These are phyloP conservation scores for Colletotrichum sp. DNA, from an alignment of 2,329 filamentous ascomycete genomes.

Conservation along the genomic window DNA sequence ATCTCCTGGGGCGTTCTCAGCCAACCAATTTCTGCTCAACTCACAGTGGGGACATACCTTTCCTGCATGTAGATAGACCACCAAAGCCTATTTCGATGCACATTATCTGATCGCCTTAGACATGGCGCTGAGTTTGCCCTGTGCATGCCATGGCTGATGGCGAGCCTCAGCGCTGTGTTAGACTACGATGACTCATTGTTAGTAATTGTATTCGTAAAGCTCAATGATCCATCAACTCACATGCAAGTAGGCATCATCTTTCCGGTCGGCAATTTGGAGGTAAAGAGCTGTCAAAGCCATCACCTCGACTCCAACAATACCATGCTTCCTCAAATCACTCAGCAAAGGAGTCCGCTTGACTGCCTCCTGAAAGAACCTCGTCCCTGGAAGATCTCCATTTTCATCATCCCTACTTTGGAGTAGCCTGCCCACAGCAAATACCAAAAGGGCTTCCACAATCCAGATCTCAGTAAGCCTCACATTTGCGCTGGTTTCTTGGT, in stretches of 20 bases:
- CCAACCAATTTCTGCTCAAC: neutral
- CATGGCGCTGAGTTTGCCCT: neutral
- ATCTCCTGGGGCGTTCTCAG: neutral
- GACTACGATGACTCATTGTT: neutral
- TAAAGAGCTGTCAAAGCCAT: constrained; percentile 12
- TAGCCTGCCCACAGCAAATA: constrained; percentile 6
- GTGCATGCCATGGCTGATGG: constrained; percentile 6
- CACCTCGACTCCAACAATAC: neutral
- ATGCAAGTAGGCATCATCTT: constrained; percentile 17
- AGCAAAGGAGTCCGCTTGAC: neutral
- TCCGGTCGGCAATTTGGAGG: constrained; percentile 6
- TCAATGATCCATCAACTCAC: neutral
- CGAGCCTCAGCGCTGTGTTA: neutral
- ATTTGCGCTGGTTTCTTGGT: neutral
- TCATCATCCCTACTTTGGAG: neutral
- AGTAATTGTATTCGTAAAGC: accelerated
- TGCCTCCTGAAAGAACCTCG: neutral
- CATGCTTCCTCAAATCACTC: neutral
- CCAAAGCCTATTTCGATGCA: constrained; percentile 12
- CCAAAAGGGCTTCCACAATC: constrained; percentile 2
- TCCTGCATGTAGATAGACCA: constrained; percentile 22
- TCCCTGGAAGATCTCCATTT: neutral
- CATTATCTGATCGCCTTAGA: neutral
- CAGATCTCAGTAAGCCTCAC: neutral
- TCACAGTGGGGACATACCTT: neutral